Percentiles rank a stretch among this genome's conserved stretches.
These are phyloP conservation scores for Citrus mangshanensis DNA, from an alignment of 345 rosid genomes.

Conservation along the genomic window DNA sequence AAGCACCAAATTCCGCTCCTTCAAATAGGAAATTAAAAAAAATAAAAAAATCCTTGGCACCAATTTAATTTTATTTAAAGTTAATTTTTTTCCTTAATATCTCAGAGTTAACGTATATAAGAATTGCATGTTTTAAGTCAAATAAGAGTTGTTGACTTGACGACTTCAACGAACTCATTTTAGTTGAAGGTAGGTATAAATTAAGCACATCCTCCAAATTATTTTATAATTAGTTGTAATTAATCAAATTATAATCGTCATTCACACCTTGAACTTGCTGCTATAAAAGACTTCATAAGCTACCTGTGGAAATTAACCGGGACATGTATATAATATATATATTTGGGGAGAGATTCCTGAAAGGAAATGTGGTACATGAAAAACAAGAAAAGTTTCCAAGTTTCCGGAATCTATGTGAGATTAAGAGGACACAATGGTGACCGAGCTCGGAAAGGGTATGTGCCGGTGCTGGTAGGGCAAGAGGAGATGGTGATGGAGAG, in stretches of 20 bases:
- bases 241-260: not conserved
- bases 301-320: not conserved
- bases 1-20: not conserved
- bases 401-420: slow-evolving; percentile 9
- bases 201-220: not conserved
- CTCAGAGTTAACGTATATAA: not conserved
- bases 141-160: not conserved
- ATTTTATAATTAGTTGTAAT: not conserved
- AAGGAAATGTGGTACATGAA: not conserved
- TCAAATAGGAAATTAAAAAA: too few relatives aligned
- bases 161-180: not conserved
- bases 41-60: not conserved
- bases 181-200: not conserved
- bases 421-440: not conserved
- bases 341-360: not conserved
- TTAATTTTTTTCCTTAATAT: too few relatives aligned
- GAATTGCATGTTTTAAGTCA: not conserved
- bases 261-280: not conserved
- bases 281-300: not conserved
- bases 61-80: not conserved
- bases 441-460: slow-evolving; percentile 24
- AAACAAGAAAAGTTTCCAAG: not conserved
- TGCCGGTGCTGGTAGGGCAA: slow-evolving; percentile 28
- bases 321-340: not conserved
- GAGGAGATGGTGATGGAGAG: slow-evolving; percentile 20